Evolutionary conservation across 106 monocot species (phyloP).

Genomic region (Platanthera guangdongensis): DNA sequence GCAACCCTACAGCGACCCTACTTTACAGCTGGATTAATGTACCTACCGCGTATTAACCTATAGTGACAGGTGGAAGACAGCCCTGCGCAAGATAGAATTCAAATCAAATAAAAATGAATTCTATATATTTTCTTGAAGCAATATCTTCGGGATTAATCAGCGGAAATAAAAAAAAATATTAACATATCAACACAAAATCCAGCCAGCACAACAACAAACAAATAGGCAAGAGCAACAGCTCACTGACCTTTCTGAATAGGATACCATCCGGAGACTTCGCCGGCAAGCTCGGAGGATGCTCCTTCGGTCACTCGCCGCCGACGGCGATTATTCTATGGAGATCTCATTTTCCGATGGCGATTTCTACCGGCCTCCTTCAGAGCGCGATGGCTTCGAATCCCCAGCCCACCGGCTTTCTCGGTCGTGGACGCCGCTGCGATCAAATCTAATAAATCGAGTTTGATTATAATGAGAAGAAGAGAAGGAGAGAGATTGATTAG

Average conservation of each 20-base stretch:
- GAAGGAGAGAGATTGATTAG: not conserved
- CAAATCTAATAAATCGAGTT: not conserved
- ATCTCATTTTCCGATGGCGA: not conserved
- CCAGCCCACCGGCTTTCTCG: no score
- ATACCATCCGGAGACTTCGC: not conserved
- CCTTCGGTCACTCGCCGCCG: not conserved
- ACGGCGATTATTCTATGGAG: not conserved
- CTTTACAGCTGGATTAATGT: slow-evolving; percentile 2
- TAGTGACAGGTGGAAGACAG: not conserved
- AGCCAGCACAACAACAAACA: not conserved
- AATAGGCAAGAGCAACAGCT: not conserved
- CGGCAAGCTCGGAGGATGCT: not conserved
- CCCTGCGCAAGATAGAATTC: not conserved
- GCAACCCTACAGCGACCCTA: not conserved
- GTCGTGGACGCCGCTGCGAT: not conserved
- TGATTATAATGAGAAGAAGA: not conserved
- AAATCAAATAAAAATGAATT: not conserved
- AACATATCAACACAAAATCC: not conserved
- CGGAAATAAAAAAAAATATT: no score
- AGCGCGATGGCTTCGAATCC: not conserved
- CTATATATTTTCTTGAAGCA: not conserved
- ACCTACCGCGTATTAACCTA: not conserved
- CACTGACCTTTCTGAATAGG: not conserved
- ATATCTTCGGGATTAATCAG: not conserved
- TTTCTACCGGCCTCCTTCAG: not conserved